A percentile compares a stretch with the other conserved stretches of the same genome.
Evolutionary conservation across 108 stramenopile species (phyloP).

Genomic region (Fragilaria crotonensis): DNA sequence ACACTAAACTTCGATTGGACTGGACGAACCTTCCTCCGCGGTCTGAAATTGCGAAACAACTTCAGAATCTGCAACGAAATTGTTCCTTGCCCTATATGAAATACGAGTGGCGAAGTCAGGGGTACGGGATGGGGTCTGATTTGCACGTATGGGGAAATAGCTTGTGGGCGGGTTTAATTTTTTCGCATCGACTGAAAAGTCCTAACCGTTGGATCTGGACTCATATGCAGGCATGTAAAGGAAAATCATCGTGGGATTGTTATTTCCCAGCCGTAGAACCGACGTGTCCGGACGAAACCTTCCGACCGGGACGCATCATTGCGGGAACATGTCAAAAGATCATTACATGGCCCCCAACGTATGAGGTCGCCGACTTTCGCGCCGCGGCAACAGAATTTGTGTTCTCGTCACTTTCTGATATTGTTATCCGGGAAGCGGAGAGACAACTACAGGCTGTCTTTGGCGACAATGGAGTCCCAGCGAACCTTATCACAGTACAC

Average conservation of each 20-base stretch:
- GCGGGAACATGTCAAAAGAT: neutral
- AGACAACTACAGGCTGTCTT: slow-evolving; percentile 38
- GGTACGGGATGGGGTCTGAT: slow-evolving; percentile 43
- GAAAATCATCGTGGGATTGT: slow-evolving; percentile 26
- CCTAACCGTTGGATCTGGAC: slow-evolving; percentile 29
- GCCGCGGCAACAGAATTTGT: slow-evolving; percentile 32
- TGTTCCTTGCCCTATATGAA: slow-evolving; percentile 20
- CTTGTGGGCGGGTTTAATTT: slow-evolving; percentile 29
- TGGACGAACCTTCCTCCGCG: slow-evolving; percentile 30
- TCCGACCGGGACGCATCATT: neutral
- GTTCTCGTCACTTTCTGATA: slow-evolving; percentile 24
- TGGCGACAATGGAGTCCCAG: slow-evolving; percentile 15
- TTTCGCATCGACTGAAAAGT: slow-evolving; percentile 18
- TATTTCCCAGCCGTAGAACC: slow-evolving; percentile 43
- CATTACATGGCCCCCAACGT: neutral
- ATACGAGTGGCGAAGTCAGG: slow-evolving; percentile 27
- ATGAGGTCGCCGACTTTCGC: slow-evolving; percentile 8
- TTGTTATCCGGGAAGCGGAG: slow-evolving; percentile 34
- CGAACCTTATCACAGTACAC: slow-evolving; percentile 46
- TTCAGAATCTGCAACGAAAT: slow-evolving; percentile 22
- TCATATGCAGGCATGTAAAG: slow-evolving; percentile 19
- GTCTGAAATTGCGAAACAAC: slow-evolving; percentile 12
- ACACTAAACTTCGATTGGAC: slow-evolving; percentile 34
- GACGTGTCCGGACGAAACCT: slow-evolving; percentile 16
- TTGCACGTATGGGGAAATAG: slow-evolving; percentile 40